These are phyloP conservation scores for Grosmannia penicillata DNA, from an alignment of 2,329 filamentous ascomycete genomes.

Conservation along the genomic window DNA sequence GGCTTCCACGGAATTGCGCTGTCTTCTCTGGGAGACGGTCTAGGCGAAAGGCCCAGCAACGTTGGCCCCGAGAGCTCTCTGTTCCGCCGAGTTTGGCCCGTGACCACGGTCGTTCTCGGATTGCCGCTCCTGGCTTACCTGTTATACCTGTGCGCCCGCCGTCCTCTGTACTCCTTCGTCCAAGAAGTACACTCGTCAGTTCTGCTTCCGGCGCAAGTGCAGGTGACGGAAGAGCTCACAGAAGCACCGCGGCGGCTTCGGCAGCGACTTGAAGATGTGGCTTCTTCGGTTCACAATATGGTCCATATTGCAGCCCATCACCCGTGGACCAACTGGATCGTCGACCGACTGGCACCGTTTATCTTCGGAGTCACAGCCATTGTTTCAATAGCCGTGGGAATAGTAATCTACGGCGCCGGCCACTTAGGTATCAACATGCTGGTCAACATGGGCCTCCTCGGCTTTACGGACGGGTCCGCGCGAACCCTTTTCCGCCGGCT, in stretches of 20 bases:
- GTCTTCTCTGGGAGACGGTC: not conserved
- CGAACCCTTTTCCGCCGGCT: no score
- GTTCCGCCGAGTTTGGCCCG: not conserved
- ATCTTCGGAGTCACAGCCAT: conserved; percentile 6
- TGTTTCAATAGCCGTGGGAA: conserved; percentile 3
- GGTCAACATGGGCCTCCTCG: conserved; percentile 4
- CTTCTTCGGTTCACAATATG: not conserved
- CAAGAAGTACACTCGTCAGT: no score
- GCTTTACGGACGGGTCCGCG: no score
- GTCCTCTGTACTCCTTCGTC: not conserved
- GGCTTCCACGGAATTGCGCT: no score
- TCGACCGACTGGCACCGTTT: conserved; percentile 5
- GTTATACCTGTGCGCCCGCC: not conserved
- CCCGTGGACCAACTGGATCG: not conserved
- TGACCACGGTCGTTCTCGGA: not conserved
- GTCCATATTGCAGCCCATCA: no score
- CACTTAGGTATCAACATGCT: conserved; percentile 4
- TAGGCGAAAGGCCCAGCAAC: no score
- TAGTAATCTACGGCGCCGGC: conserved; percentile 8
- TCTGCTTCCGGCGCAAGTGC: not conserved
- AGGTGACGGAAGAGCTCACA: not conserved
- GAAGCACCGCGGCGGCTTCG: not conserved
- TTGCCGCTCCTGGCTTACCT: not conserved
- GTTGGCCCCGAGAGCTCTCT: not conserved
- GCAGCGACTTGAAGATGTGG: not conserved